phyloP scores from a whole-genome alignment of 2,329 filamentous ascomycete species.

The Podosphaera fusca region DNA sequence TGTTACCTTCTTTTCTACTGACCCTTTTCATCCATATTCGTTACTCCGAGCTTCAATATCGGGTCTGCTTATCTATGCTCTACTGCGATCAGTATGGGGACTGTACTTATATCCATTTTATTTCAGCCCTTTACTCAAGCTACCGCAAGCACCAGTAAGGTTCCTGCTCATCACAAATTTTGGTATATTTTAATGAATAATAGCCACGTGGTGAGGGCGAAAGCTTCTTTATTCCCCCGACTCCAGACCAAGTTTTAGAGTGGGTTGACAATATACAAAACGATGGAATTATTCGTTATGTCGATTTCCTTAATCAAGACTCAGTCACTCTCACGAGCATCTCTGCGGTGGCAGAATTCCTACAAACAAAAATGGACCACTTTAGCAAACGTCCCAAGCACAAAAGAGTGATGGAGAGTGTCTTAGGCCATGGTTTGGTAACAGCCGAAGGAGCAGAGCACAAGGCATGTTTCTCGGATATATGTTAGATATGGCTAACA shows the following conservation, averaged over 20 bases:
- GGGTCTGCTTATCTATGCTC: conserved; percentile 1
- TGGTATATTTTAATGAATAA: neutral
- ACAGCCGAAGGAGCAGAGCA: conserved; percentile 71
- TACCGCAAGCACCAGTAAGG: conserved; percentile 6
- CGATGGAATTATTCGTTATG: conserved; percentile 5
- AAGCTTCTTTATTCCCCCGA: conserved; percentile 2
- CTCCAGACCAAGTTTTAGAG: conserved; percentile 2
- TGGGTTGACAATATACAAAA: conserved; percentile 5
- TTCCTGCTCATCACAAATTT: neutral
- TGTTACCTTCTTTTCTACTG: neutral
- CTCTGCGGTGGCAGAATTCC: conserved; percentile 3
- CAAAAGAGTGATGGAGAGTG: conserved; percentile 21
- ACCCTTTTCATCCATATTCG: conserved; percentile 1
- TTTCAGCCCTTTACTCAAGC: conserved; percentile 4
- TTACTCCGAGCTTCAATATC: conserved; percentile 1
- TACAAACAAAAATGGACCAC: conserved; percentile 3
- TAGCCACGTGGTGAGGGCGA: conserved; percentile 1
- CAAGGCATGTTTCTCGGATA: conserved; percentile 24
- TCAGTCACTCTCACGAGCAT: conserved; percentile 4
- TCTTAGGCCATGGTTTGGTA: conserved; percentile 37
- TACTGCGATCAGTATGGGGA: conserved; percentile 3
- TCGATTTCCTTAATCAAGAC: conserved; percentile 7
- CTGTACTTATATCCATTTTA: conserved; percentile 5
- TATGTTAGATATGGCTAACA: neutral
- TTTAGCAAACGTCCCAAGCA: conserved; percentile 14